Evolutionary conservation across 139 green algal species (phyloP), one percentile per base, ranked within the genome.

Genomic region (Yamagishiella unicocca): DNA sequence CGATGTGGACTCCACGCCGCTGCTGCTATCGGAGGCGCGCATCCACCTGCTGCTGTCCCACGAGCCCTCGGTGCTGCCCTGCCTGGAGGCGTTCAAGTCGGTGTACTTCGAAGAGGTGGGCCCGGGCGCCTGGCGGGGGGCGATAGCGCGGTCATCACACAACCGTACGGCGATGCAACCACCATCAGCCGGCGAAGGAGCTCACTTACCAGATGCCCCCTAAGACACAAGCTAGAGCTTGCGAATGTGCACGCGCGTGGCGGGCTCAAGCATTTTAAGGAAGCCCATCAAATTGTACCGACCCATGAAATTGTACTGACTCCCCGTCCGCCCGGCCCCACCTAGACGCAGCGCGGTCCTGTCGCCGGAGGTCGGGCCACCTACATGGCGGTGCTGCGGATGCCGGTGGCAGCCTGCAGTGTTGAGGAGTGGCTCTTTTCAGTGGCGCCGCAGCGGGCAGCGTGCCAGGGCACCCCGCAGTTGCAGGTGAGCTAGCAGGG

Each of bases 381-480:
- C 42, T 54, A 58, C 46, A 87, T 87, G 66, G 64, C 66, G 2
- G 81, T 87, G 33, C 66, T 87, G 45, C 31, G 43, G 17, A 87
- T 78, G 66, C 81, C 66, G 8, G 81, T 83, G 24, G 78, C 78
- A 9, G 78, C 78, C 29, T 84, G 78, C 78, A 74, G 38, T 42
- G 78, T 74, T 37, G 78, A 84, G 78, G 78, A 84, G 61, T 84
- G 78, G 78, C 61, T 84, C 38, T 84, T 84, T 58, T 35, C 50
- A 25, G 77, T 40, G 19, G n/a, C 62, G 80, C 80, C 55, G 22
- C 35, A 43, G n/a, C 64, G 64, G 24, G 21, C 19, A 2, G 9
- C 58, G 10, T 85, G 58, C 58, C 61, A 55, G 38, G 54, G 75
- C 17, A 40, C 22, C 21, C 33, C 66, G 9, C 31, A 21, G 19